phyloP scores from a whole-genome alignment of 1,284 basidiomycete species.

The Cutaneotrichosporon daszewskae region DNA sequence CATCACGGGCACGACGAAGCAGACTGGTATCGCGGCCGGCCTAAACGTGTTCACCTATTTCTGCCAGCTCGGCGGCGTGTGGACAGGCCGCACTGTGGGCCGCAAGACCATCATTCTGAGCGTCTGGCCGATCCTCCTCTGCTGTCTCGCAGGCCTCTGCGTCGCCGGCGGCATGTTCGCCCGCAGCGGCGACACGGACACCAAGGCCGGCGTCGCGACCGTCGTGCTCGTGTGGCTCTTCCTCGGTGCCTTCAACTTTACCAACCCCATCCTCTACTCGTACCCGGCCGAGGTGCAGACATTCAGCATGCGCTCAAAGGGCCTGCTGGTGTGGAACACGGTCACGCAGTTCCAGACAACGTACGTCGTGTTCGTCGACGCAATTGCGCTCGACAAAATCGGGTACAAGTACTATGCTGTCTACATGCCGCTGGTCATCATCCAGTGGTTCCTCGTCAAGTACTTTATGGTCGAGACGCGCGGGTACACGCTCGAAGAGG shows the following conservation, averaged over 20 bases:
- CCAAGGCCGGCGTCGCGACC: conserved; percentile 33
- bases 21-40: conserved; percentile 48
- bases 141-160: conserved; percentile 39
- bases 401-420: conserved; percentile 41
- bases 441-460: conserved; percentile 30
- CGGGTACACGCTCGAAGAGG: conserved; percentile 46
- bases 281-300: conserved; percentile 48
- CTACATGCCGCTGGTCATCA: conserved; percentile 31
- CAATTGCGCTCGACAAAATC: conserved; percentile 44
- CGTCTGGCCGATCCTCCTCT: conserved; percentile 43
- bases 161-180: conserved; percentile 37
- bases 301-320: conserved; percentile 46
- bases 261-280: conserved; percentile 41
- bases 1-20: conserved; percentile 42
- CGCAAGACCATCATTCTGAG: conserved; percentile 41
- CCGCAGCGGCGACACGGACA: conserved; percentile 26
- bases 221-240: conserved; percentile 48
- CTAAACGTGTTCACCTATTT: conserved; percentile 45
- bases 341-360: conserved; percentile 30
- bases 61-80: conserved; percentile 41
- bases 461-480: conserved; percentile 45
- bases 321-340: conserved; percentile 48
- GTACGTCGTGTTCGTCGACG: conserved; percentile 36
- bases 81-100: conserved; percentile 35
- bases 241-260: conserved; percentile 44